Base-by-base conservation (phyloP, 1,139 yeast species). In the Suhomyces yuchorum region DNA sequence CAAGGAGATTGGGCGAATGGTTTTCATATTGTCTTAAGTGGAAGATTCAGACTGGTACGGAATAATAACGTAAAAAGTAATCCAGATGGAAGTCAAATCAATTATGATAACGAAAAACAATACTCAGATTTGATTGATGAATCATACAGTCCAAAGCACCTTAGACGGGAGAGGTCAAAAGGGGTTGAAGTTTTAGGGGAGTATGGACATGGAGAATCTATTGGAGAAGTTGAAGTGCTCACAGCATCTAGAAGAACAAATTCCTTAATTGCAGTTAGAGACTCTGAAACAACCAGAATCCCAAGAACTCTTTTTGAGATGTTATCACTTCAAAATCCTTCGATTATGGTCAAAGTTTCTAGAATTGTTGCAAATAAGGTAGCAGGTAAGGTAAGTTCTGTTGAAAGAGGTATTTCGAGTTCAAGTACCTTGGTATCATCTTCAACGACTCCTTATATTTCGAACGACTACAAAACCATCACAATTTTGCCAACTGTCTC, bases 221-320 rank as follows among this genome's bases (percentile, higher is more conserved):
- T 93, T 52, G 99, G 99, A 3, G 99, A 93, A 66, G 85, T 93
- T 12, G 99, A 93, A 63, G 97, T 93, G 2, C 73, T 93, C 52
- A 91, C 98, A 0, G 93, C 95, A 8, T 81, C 87, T 3, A 75
- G 83, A 54, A 80, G 97, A 61, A 75, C 85, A 1, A 77, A 81
- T 32, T 83, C 96, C 0, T 77, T 91, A 42, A 84, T 91, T 36
- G 97, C 98, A 0, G 87, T 93, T 1, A 77, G 99, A 61, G 98
- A 92, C 57, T 87, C 97, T 0, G 99, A 93, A 65, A 77, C 95
- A 12, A 97, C 97, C 0, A 78, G 97, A 62, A 87, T 93, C 43
- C 98, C 99, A 12, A 80, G 97, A 68, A 80, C 92, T 0, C 73
- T 93, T 44, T 91, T 93, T 66, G 97, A 92, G 56, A 79, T 88